Conservation (phyloP, 257 asterid species). For the Plantago major region DNA sequence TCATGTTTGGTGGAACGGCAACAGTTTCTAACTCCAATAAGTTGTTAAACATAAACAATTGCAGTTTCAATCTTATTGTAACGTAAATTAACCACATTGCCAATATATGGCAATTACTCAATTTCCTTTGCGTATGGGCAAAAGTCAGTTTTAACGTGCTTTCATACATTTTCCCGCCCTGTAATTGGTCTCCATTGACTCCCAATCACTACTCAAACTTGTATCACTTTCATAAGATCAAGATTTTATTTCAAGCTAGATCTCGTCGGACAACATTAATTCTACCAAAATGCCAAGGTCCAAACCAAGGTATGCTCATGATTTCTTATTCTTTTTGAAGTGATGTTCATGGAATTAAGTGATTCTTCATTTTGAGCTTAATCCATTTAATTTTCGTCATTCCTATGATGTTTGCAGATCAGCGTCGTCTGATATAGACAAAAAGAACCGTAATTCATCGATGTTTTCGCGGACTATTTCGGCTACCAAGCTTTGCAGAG, state of each 20-base stretch:
- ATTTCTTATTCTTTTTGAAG: too few species aligned
- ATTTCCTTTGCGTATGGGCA: constrained; percentile 9
- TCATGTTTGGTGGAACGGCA: constrained; percentile 37
- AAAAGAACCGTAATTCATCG: constrained; percentile 36
- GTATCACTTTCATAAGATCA: too few species aligned
- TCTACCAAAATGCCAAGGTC: constrained; percentile 60
- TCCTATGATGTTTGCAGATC: constrained; percentile 36
- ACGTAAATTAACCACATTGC: too few species aligned
- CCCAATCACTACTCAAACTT: too few species aligned
- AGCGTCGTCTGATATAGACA: constrained; percentile 42
- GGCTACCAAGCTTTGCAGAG: constrained; percentile 67
- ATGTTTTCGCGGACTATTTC: constrained; percentile 58
- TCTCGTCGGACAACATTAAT: too few species aligned
- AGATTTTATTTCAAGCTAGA: too few species aligned
- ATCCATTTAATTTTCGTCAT: too few species aligned
- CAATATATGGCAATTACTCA: too few species aligned
- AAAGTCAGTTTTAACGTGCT: not conserved
- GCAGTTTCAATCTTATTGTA: not conserved
- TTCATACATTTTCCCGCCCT: constrained; percentile 37
- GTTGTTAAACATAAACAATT: not conserved
- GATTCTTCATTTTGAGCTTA: not conserved
- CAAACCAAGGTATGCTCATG: constrained; percentile 60
- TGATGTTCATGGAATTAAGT: too few species aligned
- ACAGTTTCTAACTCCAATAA: constrained; percentile 29
- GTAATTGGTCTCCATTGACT: constrained; percentile 6